Conservation (phyloP, 2,329 filamentous ascomycete species). For the Zasmidium angulare region DNA sequence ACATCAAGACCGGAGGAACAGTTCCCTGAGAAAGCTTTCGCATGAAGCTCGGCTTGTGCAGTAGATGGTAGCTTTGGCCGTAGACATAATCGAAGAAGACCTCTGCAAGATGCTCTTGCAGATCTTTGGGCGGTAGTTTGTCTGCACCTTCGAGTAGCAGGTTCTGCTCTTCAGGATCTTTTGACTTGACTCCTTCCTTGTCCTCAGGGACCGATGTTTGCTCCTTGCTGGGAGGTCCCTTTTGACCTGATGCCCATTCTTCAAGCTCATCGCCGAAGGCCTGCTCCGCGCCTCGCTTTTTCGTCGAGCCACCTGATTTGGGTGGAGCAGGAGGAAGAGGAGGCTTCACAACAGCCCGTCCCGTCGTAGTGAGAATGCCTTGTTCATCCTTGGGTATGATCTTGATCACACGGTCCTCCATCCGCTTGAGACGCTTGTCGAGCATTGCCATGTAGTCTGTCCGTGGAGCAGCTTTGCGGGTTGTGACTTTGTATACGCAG, state of each 20-base stretch:
- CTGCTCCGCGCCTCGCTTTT: slow-evolving; percentile 82
- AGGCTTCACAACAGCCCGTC: slow-evolving; percentile 82
- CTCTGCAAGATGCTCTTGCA: slow-evolving; percentile 90
- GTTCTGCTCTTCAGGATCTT: slow-evolving; percentile 70
- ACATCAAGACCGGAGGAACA: slow-evolving; percentile 82
- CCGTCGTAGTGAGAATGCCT: slow-evolving; percentile 65
- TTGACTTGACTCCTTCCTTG: slow-evolving; percentile 14
- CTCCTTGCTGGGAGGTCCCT: slow-evolving; percentile 44
- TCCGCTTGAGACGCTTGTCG: slow-evolving; percentile 90
- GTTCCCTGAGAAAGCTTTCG: slow-evolving; percentile 75
- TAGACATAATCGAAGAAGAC: slow-evolving; percentile 96
- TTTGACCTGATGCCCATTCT: slow-evolving; percentile 61
- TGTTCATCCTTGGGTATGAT: slow-evolving; percentile 85
- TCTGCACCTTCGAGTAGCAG: slow-evolving; percentile 80
- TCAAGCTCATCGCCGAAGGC: slow-evolving; percentile 82
- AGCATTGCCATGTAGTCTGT: slow-evolving; percentile 99
- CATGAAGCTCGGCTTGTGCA: slow-evolving; percentile 98
- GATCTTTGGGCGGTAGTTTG: slow-evolving; percentile 76
- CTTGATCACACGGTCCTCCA: slow-evolving; percentile 98
- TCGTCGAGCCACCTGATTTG: slow-evolving; percentile 57
- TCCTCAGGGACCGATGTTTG: slow-evolving; percentile 16
- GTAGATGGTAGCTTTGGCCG: slow-evolving; percentile 87
- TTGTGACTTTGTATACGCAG: slow-evolving; percentile 96
- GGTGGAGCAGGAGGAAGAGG: slow-evolving; percentile 59
- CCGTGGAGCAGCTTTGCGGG: slow-evolving; percentile 85